These are phyloP conservation scores for Pistacia atlantica DNA, from an alignment of 345 rosid species.

Conservation along the genomic window DNA sequence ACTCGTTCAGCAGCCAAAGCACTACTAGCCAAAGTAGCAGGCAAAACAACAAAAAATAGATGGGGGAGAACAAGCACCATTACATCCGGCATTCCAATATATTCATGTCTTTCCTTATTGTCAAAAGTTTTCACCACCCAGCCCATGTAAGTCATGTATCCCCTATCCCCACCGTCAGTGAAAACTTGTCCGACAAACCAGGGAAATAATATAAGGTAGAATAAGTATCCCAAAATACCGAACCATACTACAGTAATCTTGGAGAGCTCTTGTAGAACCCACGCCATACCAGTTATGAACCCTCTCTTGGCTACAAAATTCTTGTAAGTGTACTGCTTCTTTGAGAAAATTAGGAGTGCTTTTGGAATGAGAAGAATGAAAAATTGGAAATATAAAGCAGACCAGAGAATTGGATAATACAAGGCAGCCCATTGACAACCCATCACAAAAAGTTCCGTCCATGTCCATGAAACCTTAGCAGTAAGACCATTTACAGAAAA, in stretches of 20 bases:
- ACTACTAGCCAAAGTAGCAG: slow-evolving; percentile 50
- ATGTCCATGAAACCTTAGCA: slow-evolving; percentile 75
- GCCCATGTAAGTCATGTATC: slow-evolving; percentile 88
- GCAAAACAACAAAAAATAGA: slow-evolving; percentile 67
- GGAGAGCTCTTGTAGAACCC: slow-evolving; percentile 81
- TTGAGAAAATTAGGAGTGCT: slow-evolving; percentile 44
- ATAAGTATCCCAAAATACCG: slow-evolving; percentile 61
- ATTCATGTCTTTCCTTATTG: slow-evolving; percentile 40
- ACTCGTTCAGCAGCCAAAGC: slow-evolving; percentile 77
- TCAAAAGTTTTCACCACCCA: slow-evolving; percentile 59
- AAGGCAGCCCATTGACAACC: slow-evolving; percentile 81
- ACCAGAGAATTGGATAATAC: slow-evolving; percentile 76
- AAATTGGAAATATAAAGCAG: slow-evolving; percentile 43
- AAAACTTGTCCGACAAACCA: slow-evolving; percentile 80
- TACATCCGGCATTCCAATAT: slow-evolving; percentile 76
- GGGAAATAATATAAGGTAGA: slow-evolving; percentile 72
- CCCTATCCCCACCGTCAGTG: slow-evolving; percentile 49
- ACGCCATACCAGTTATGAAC: slow-evolving; percentile 43
- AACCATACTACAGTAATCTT: slow-evolving; percentile 64
- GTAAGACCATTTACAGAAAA: slow-evolving; percentile 75
- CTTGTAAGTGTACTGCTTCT: slow-evolving; percentile 60
- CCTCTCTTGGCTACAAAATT: slow-evolving; percentile 51
- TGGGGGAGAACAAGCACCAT: slow-evolving; percentile 90
- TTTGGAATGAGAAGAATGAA: slow-evolving; percentile 66
- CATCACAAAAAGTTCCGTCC: slow-evolving; percentile 90